A percentile compares a stretch with the other conserved stretches of the same genome.
Evolutionary conservation across 305 asterid species (phyloP).

Genomic region (Solanum hybrid): DNA sequence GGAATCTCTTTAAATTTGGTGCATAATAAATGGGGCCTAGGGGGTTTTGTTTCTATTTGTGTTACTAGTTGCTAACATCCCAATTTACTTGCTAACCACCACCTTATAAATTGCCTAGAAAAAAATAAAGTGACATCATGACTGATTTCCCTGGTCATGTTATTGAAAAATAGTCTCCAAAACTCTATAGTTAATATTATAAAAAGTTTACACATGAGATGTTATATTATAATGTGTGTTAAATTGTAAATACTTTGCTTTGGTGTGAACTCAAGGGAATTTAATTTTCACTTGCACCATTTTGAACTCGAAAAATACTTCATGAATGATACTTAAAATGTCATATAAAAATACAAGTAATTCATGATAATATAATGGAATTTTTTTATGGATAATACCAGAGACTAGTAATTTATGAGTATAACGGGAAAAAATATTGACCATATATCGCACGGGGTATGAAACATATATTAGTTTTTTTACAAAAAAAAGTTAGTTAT

Average conservation of each 20-base stretch:
- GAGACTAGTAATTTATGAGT: neutral
- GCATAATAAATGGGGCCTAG: neutral
- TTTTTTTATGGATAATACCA: too few species aligned
- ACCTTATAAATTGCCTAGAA: neutral
- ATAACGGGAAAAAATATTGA: neutral
- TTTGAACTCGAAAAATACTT: neutral
- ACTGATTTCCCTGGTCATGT: neutral
- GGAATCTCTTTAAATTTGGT: neutral
- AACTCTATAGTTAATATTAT: neutral
- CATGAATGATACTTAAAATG: neutral
- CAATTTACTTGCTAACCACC: neutral
- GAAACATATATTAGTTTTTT: neutral
- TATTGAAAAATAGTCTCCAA: neutral
- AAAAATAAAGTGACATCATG: neutral
- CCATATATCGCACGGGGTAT: neutral
- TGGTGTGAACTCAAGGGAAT: neutral
- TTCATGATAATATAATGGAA: too few species aligned
- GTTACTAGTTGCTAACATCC: neutral
- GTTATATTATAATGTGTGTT: neutral
- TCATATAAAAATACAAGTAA: too few species aligned
- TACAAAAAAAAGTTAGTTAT: neutral
- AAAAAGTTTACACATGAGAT: neutral
- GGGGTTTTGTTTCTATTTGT: neutral
- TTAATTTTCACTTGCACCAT: too few species aligned
- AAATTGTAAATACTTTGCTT: neutral